Evolutionary conservation across 805 yeast species (phyloP).

Genomic region (Wickerhamomyces bisporus): DNA sequence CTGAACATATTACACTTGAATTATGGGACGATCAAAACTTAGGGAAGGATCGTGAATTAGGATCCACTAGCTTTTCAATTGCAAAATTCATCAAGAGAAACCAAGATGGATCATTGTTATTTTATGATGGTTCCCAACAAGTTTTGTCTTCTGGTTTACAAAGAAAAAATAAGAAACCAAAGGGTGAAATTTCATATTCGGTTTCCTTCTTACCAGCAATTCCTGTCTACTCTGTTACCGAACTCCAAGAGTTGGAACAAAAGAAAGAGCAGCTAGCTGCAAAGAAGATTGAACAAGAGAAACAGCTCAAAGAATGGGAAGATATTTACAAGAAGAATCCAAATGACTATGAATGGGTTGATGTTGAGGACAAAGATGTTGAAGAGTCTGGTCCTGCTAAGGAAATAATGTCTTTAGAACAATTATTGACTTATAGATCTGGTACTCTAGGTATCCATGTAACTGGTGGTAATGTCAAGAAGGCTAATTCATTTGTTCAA

Average conservation of each 20-base stretch:
- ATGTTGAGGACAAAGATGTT: slow-evolving; percentile 36
- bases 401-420: slow-evolving; percentile 44
- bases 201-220: slow-evolving; percentile 61
- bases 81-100: slow-evolving; percentile 44
- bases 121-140: slow-evolving; percentile 47
- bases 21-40: slow-evolving; percentile 63
- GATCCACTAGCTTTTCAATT: slow-evolving; percentile 47
- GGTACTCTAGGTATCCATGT: slow-evolving; percentile 60
- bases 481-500: slow-evolving; percentile 48
- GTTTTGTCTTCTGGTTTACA: slow-evolving; percentile 30
- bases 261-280: slow-evolving; percentile 34
- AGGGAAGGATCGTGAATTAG: slow-evolving; percentile 61
- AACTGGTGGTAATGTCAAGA: slow-evolving; percentile 41
- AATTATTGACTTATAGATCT: slow-evolving; percentile 49
- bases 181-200: slow-evolving; percentile 49
- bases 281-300: slow-evolving; percentile 27
- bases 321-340: slow-evolving; percentile 52
- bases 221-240: slow-evolving; percentile 57
- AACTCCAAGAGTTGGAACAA: slow-evolving; percentile 42
- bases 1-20: slow-evolving; percentile 53
- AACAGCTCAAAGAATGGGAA: slow-evolving; percentile 40
- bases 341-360: slow-evolving; percentile 59
- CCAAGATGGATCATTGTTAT: slow-evolving; percentile 40
- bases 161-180: slow-evolving; percentile 35
- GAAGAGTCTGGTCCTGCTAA: slow-evolving; percentile 31